These are phyloP conservation scores for Arthrinium puccinioides DNA, from an alignment of 2,329 filamentous ascomycete species.

Conservation along the genomic window DNA sequence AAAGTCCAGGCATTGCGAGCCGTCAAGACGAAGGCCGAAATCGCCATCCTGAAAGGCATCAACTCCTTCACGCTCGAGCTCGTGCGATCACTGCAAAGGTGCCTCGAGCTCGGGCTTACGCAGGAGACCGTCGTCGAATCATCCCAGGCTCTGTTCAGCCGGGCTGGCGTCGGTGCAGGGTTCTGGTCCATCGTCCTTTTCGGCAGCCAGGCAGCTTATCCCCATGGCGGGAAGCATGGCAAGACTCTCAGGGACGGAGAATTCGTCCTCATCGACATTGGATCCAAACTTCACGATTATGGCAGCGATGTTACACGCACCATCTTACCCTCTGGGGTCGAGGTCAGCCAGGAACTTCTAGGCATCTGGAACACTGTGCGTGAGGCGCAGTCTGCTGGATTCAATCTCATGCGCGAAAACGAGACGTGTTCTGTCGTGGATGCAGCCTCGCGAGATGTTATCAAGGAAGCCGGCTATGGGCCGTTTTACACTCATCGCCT, in stretches of 20 bases:
- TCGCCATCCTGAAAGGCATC: slow-evolving; percentile 18
- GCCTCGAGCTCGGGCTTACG: slow-evolving; percentile 15
- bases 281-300: slow-evolving; percentile 19
- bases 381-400: slow-evolving; percentile 16
- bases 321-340: slow-evolving; percentile 14
- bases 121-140: slow-evolving; percentile 16
- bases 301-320: slow-evolving; percentile 21
- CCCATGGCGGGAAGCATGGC: slow-evolving; percentile 19
- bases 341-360: slow-evolving; percentile 16
- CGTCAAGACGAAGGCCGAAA: slow-evolving; percentile 20
- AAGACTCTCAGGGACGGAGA: slow-evolving; percentile 16
- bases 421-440: slow-evolving; percentile 20
- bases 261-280: slow-evolving; percentile 22
- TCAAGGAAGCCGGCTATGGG: slow-evolving; percentile 15
- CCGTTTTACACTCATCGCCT: slow-evolving; percentile 21
- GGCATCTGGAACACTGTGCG: slow-evolving; percentile 17
- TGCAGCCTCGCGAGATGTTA: slow-evolving; percentile 16
- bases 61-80: slow-evolving; percentile 21
- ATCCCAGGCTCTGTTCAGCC: slow-evolving; percentile 13
- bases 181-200: slow-evolving; percentile 23
- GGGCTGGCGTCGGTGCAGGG: slow-evolving; percentile 16
- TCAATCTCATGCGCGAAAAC: slow-evolving; percentile 16
- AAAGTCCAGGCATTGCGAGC: slow-evolving; percentile 15
- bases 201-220: slow-evolving; percentile 19
- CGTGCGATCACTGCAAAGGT: slow-evolving; percentile 17